Evolutionary conservation across 352 stramenopile species (phyloP), one percentile per base, ranked within the genome.

Genomic region (Globisporangium alternatum): DNA sequence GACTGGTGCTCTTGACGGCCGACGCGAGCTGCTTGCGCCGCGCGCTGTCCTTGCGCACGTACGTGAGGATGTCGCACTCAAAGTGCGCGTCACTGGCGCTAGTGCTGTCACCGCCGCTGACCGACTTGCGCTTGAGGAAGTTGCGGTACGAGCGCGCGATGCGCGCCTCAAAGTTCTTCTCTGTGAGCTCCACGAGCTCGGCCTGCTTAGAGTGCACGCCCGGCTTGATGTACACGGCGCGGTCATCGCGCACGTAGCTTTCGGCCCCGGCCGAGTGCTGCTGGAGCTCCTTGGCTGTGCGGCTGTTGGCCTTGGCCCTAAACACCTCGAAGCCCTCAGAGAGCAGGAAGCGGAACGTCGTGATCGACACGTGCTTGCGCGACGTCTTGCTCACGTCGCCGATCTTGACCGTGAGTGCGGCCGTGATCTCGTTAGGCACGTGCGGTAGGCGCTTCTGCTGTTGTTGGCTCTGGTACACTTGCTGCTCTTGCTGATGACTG

Each of bases 271-370:
- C 41, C 41, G 17, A 69, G 31, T 52, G n/a, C 25, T 28, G 39
- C 62, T 80, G 71, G n/a, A 91, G 67, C 62, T 86, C 77, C 28
- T 81, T 78, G 44, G 72, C 58, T 43, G 80, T 87, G 37, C 73
- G 78, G 56, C 66, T 74, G 64, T 91, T 88, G 25, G 79, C 73
- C 63, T 91, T 91, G 49, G 78, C 79, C 31, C 77, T 72, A 62
- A 93, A 88, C 21, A 89, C 83, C 31, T 91, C 81, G 51, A 92
- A 87, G 1, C 83, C 85, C 52, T 93, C 83, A 8, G 76, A 81
- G 44, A 93, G 48, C 22, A 87, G 61, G 65, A 93, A 93, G 5
- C 67, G 60, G 62, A 93, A 91, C n/a, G 60, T 78, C 30, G 74
- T 68, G 47, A 89, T 67, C 28, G 76, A 73, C 45, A 93, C 58